A percentile compares a stretch with the other conserved stretches of the same genome.
phyloP scores from a whole-genome alignment of 2,329 filamentous ascomycete genomes.

The Leptographium wingfieldii region DNA sequence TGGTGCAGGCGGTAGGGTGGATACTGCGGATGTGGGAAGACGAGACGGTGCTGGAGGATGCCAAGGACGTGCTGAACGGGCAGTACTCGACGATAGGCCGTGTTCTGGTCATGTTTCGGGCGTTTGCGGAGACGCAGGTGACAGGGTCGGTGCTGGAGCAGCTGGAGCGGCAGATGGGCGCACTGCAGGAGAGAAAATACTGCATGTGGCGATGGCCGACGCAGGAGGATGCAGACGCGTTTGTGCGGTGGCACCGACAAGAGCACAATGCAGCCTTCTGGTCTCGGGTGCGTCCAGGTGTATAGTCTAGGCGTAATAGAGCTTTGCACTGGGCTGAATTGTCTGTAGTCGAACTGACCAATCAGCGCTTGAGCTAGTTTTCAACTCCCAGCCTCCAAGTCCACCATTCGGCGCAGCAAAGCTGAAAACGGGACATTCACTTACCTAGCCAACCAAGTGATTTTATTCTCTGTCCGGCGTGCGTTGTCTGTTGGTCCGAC shows the following conservation, averaged over 20 bases:
- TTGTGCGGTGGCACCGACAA: constrained; percentile 14
- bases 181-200: constrained; percentile 14
- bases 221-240: constrained; percentile 18
- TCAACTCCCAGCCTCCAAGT: not conserved
- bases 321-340: too few species aligned
- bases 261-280: constrained; percentile 10
- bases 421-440: not conserved
- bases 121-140: constrained; percentile 32
- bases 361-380: not conserved
- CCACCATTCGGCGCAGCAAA: not conserved
- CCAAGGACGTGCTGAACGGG: constrained; percentile 23
- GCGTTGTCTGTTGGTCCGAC: not conserved
- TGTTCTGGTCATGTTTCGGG: constrained; percentile 27
- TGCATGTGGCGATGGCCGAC: constrained; percentile 26
- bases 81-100: constrained; percentile 19
- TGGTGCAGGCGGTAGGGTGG: constrained; percentile 47
- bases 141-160: constrained; percentile 15
- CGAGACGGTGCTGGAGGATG: constrained; percentile 20
- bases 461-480: too few species aligned
- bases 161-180: constrained; percentile 18
- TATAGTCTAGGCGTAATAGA: not conserved
- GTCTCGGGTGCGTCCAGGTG: constrained; percentile 7
- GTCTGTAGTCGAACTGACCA: not conserved
- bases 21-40: constrained; percentile 35
- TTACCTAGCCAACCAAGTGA: not conserved